Evolutionary conservation across 805 yeast species (phyloP).

Genomic region (Candida tallmaniae): DNA sequence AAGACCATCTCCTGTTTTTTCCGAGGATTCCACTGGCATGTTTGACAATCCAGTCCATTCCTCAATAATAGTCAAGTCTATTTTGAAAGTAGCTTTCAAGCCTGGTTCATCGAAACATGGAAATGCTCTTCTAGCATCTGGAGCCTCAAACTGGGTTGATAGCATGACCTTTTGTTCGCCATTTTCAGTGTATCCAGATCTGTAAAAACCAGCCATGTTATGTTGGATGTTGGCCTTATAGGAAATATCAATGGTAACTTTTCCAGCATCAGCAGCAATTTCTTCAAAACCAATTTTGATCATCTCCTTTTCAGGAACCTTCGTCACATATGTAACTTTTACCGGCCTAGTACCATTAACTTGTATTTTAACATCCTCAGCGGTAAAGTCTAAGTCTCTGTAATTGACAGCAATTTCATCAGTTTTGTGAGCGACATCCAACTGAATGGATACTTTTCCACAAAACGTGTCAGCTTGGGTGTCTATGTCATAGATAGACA

Average conservation of each 20-base stretch:
- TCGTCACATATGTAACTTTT: slow-evolving; percentile 5
- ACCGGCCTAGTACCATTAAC: slow-evolving; percentile 2
- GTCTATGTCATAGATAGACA: slow-evolving; percentile 60
- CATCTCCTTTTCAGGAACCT: slow-evolving; percentile 55
- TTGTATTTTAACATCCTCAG: slow-evolving; percentile 15
- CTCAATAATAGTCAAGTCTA: slow-evolving; percentile 32
- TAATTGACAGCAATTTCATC: slow-evolving; percentile 45
- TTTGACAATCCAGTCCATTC: slow-evolving; percentile 43
- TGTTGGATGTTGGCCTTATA: slow-evolving; percentile 45
- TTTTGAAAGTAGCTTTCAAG: slow-evolving; percentile 50
- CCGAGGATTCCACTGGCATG: slow-evolving; percentile 32
- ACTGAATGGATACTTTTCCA: slow-evolving; percentile 46
- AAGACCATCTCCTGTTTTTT: slow-evolving; percentile 7
- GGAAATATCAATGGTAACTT: slow-evolving; percentile 23
- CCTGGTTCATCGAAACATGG: slow-evolving; percentile 58
- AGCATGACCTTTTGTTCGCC: slow-evolving; percentile 37
- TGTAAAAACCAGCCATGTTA: slow-evolving; percentile 56
- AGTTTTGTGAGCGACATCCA: slow-evolving; percentile 41
- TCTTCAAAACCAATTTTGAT: slow-evolving; percentile 54
- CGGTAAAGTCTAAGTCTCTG: slow-evolving; percentile 33
- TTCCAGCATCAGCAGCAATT: slow-evolving; percentile 18
- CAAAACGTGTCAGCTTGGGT: slow-evolving; percentile 38
- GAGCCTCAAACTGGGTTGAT: slow-evolving; percentile 56
- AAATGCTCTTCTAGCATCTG: slow-evolving; percentile 55
- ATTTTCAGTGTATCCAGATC: slow-evolving; percentile 39